Conservation (phyloP, 768 basidiomycete species). For the Trametes coccinea region DNA sequence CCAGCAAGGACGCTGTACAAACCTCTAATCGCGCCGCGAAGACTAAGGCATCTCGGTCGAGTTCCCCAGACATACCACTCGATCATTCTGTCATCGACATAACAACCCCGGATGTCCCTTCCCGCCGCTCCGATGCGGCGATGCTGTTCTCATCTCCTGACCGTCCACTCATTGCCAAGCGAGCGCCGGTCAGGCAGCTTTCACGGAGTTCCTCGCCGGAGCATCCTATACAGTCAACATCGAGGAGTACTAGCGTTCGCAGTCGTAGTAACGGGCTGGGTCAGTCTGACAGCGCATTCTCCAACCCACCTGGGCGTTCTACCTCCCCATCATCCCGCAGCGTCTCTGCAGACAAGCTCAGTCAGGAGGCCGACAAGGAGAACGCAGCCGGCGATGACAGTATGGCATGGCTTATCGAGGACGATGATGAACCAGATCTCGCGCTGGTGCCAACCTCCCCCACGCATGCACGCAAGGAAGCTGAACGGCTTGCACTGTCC, state of each 20-base stretch:
- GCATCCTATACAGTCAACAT: slow-evolving; percentile 1
- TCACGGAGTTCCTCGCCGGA: slow-evolving; percentile 19
- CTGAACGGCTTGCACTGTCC: slow-evolving; percentile 3
- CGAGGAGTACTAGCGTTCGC: slow-evolving; percentile 7
- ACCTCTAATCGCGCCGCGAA: not conserved
- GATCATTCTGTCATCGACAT: slow-evolving; percentile 34
- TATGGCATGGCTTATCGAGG: slow-evolving; percentile 69
- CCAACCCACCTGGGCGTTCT: slow-evolving; percentile 13
- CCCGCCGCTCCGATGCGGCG: not conserved
- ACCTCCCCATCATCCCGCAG: slow-evolving; percentile 19
- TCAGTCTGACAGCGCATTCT: not conserved
- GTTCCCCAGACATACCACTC: slow-evolving; percentile 30
- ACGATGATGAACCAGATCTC: slow-evolving; percentile 58
- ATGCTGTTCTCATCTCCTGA: slow-evolving; percentile 13
- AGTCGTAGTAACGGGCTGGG: slow-evolving; percentile 2
- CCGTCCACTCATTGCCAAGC: slow-evolving; percentile 5
- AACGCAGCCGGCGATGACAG: slow-evolving; percentile 32
- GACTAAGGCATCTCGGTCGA: slow-evolving; percentile 1
- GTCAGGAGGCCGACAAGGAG: not conserved
- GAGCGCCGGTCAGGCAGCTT: not conserved
- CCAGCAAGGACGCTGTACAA: not conserved
- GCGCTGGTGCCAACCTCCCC: slow-evolving; percentile 24
- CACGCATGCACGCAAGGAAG: not conserved
- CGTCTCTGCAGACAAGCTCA: slow-evolving; percentile 15
- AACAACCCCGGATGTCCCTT: slow-evolving; percentile 27